A percentile compares a stretch with the other conserved stretches of the same genome.
These are phyloP conservation scores for Dactylorhiza incarnata DNA, from an alignment of 106 monocot genomes.

Conservation along the genomic window DNA sequence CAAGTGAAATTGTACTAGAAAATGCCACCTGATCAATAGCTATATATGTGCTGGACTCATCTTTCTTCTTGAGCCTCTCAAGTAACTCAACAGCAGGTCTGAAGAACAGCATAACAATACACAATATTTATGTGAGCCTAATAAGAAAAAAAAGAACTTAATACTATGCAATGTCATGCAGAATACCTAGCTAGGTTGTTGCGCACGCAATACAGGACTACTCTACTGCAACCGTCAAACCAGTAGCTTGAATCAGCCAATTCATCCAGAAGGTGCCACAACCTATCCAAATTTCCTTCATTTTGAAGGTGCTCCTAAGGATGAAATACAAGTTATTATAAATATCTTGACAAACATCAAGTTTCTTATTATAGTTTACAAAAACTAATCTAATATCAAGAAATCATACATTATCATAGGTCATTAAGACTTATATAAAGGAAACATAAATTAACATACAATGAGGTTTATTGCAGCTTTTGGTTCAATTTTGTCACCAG, in stretches of 20 bases:
- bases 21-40: slow-evolving; percentile 74
- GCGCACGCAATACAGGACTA: slow-evolving; percentile 64
- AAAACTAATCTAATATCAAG: too few species aligned
- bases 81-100: slow-evolving; percentile 67
- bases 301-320: slow-evolving; percentile 43
- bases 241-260: slow-evolving; percentile 49
- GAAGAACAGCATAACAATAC: slow-evolving; percentile 9
- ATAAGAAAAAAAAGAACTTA: not conserved
- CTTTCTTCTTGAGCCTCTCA: slow-evolving; percentile 54
- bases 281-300: slow-evolving; percentile 55
- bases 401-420: too few species aligned
- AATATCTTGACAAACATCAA: not conserved
- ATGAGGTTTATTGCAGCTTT: slow-evolving; percentile 64
- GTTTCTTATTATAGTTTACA: not conserved
- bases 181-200: slow-evolving; percentile 46
- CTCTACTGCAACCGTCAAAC: slow-evolving; percentile 84
- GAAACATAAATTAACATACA: slow-evolving; percentile 30
- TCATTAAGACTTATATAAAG: not conserved
- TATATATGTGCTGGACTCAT: slow-evolving; percentile 39
- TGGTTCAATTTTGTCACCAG: slow-evolving; percentile 44
- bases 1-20: not conserved
- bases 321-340: not conserved
- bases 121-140: not conserved
- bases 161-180: slow-evolving; percentile 3
- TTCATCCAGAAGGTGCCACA: slow-evolving; percentile 62